Evolutionary conservation across 495 filamentous ascomycete genomes (phyloP).

Genomic region (Aspergillus wentii): DNA sequence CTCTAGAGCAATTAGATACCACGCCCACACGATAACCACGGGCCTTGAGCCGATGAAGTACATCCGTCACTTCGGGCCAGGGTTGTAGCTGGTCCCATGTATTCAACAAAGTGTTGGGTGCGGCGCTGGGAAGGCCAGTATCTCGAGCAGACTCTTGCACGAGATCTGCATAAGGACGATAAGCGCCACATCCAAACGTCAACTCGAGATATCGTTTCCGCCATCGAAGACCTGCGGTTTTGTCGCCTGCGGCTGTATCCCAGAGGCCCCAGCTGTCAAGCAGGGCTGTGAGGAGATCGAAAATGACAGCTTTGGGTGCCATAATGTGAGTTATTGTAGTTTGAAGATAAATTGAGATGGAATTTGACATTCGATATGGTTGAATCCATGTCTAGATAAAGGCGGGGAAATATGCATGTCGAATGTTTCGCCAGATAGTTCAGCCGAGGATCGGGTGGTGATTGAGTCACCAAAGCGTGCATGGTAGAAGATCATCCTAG

Average conservation of each 20-base stretch:
- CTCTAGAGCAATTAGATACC: conserved; percentile 26
- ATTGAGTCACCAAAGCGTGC: too few species aligned
- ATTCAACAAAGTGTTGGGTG: conserved; percentile 13
- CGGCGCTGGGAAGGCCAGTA: conserved; percentile 16
- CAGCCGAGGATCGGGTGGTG: too few species aligned
- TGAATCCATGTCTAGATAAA: too few species aligned
- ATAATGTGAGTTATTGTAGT: too few species aligned
- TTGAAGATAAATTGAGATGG: too few species aligned
- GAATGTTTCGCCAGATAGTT: too few species aligned
- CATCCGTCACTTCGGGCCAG: conserved; percentile 20
- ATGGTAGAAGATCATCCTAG: too few species aligned
- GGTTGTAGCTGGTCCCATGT: conserved; percentile 20
- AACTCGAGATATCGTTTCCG: conserved; percentile 22
- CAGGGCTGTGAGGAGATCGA: conserved; percentile 32
- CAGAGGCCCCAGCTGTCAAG: conserved; percentile 28
- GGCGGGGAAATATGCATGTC: too few species aligned
- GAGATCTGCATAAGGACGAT: conserved; percentile 24
- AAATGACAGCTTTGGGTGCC: conserved; percentile 19
- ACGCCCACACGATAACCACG: conserved; percentile 20
- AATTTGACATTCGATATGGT: too few species aligned
- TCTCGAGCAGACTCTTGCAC: conserved; percentile 20
- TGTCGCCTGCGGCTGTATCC: conserved; percentile 14
- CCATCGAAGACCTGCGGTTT: conserved; percentile 14
- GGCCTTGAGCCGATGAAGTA: conserved; percentile 11
- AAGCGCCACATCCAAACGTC: conserved; percentile 21